Conservation (phyloP, 306 rosid species). For the Vigna hirtella region DNA sequence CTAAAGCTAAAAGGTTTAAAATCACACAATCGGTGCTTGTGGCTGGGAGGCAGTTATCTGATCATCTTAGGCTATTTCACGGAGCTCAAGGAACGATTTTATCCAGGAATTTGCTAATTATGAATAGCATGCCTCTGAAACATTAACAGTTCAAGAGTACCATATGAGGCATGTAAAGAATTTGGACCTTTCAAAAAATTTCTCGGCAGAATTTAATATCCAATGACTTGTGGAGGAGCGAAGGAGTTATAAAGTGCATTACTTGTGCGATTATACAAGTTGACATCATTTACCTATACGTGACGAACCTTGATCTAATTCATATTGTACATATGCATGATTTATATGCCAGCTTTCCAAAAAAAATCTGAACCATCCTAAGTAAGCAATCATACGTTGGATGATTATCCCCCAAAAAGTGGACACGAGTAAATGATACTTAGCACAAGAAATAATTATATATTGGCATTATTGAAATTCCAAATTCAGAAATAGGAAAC, state of each 20-base stretch:
- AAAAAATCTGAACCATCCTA: background rate
- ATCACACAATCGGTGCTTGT: background rate
- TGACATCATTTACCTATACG: slow-evolving; percentile 8
- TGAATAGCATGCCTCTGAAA: slow-evolving; percentile 20
- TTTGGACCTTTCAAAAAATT: background rate
- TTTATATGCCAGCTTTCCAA: background rate
- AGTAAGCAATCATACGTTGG: slow-evolving; percentile 27
- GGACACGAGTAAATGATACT: slow-evolving; percentile 2
- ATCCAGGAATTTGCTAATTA: background rate
- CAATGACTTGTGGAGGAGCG: slow-evolving; percentile 7
- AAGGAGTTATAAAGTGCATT: background rate
- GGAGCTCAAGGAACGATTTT: slow-evolving; percentile 1
- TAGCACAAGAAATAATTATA: background rate
- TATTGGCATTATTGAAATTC: background rate
- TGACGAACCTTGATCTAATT: slow-evolving; percentile 19
- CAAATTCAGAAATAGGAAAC: slow-evolving; percentile 20
- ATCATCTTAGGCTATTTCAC: background rate
- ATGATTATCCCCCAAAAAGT: background rate
- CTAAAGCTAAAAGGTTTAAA: background rate
- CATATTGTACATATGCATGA: slow-evolving; percentile 7
- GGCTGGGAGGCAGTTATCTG: slow-evolving; percentile 7
- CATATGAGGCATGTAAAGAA: background rate
- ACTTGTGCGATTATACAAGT: background rate
- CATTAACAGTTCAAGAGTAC: background rate
- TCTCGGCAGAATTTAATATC: slow-evolving; percentile 3